Conservation (phyloP, 2,329 filamentous ascomycete genomes). For the Neofusicoccum laricinum region DNA sequence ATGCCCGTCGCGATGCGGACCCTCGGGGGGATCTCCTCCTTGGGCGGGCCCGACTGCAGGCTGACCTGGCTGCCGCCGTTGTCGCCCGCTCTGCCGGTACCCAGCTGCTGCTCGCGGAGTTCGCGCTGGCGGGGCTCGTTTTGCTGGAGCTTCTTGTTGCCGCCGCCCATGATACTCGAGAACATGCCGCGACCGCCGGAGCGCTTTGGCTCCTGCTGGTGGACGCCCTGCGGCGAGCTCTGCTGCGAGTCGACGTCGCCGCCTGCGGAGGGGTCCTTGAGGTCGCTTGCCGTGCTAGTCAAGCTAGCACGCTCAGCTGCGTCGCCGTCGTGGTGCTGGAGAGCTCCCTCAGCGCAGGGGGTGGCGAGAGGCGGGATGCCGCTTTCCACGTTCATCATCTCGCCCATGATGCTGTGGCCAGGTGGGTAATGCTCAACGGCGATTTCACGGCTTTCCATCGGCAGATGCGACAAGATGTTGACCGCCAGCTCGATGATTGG, state of each 20-base stretch:
- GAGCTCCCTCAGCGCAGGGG: slow-evolving; percentile 34
- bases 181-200: slow-evolving; percentile 38
- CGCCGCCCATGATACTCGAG: slow-evolving; percentile 37
- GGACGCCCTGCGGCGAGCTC: slow-evolving; percentile 14
- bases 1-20: slow-evolving; percentile 49
- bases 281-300: not conserved
- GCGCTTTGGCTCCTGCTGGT: slow-evolving; percentile 18
- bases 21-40: slow-evolving; percentile 42
- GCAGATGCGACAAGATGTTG: slow-evolving; percentile 79
- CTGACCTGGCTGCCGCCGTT: slow-evolving; percentile 15
- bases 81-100: not conserved
- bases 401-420: slow-evolving; percentile 64
- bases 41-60: slow-evolving; percentile 18
- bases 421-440: slow-evolving; percentile 82
- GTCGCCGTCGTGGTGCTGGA: slow-evolving; percentile 7
- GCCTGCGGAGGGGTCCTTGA: not conserved
- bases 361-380: slow-evolving; percentile 47
- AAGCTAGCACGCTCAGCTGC: slow-evolving; percentile 1
- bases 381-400: slow-evolving; percentile 81
- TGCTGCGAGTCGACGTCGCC: slow-evolving; percentile 10
- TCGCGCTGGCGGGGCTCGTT: not conserved
- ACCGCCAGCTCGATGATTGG: slow-evolving; percentile 94
- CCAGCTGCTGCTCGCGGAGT: slow-evolving; percentile 13
- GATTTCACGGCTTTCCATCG: slow-evolving; percentile 87
- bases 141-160: slow-evolving; percentile 12